Conservation (phyloP, 805 yeast genomes). For the Candida vaughaniae region DNA sequence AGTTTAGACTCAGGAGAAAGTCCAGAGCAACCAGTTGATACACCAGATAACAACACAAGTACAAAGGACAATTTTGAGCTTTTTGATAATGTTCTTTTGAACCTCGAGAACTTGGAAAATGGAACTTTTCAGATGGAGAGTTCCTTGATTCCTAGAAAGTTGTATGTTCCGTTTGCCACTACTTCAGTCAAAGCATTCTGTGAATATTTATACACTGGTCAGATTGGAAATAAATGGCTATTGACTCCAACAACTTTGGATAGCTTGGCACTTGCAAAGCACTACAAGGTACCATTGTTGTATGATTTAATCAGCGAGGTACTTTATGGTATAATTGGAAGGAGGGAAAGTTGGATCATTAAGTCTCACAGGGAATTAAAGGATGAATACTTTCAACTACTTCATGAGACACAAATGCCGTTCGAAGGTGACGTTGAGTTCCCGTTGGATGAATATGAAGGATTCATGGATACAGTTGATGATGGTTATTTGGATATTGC, state of each 20-base stretch:
- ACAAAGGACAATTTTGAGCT: constrained; percentile 6
- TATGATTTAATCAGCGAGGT: constrained; percentile 70
- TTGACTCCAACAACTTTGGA: constrained; percentile 68
- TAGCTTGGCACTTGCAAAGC: constrained; percentile 58
- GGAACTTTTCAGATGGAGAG: constrained; percentile 51
- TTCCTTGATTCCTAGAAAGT: constrained; percentile 60
- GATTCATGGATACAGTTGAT: constrained; percentile 57
- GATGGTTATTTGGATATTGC: constrained; percentile 63
- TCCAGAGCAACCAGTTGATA: background rate
- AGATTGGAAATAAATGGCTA: constrained; percentile 74
- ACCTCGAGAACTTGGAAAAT: constrained; percentile 32
- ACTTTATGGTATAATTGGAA: constrained; percentile 65
- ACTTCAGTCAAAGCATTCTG: constrained; percentile 61
- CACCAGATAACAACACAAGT: background rate
- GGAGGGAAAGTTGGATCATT: constrained; percentile 56
- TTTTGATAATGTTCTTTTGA: constrained; percentile 17
- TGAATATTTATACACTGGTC: constrained; percentile 78
- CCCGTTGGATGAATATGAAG: constrained; percentile 52
- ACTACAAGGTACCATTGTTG: constrained; percentile 66
- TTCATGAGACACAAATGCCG: constrained; percentile 23
- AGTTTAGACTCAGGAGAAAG: background rate
- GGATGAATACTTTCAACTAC: constrained; percentile 22
- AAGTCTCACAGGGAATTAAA: constrained; percentile 40
- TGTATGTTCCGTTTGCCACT: constrained; percentile 68
- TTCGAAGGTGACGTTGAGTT: constrained; percentile 26